Evolutionary conservation across 106 monocot species (phyloP).

Genomic region (Alisma plantagoaquatica): DNA sequence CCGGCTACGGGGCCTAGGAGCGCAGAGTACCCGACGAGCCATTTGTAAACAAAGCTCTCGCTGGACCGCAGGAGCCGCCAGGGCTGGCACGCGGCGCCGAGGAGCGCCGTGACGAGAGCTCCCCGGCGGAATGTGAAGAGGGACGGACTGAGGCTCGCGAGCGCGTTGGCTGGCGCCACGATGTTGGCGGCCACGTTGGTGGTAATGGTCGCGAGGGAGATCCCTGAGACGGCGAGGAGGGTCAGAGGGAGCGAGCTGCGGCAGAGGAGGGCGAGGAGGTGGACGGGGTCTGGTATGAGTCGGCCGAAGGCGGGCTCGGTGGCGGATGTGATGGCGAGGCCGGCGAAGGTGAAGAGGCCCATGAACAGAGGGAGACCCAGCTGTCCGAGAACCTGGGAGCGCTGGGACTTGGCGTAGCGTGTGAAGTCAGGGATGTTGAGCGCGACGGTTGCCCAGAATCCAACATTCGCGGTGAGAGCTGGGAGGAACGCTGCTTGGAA

Average conservation of each 20-base stretch:
- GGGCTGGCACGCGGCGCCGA: constrained; percentile 70
- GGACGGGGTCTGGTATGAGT: constrained; percentile 78
- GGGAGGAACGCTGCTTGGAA: constrained; percentile 85
- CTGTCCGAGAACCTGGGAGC: constrained; percentile 78
- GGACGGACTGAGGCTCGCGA: constrained; percentile 47
- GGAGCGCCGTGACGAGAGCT: constrained; percentile 55
- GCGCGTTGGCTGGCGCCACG: constrained; percentile 82
- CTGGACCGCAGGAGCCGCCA: constrained; percentile 76
- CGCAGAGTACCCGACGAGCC: constrained; percentile 87
- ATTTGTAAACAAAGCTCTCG: constrained; percentile 89
- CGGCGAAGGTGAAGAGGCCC: constrained; percentile 79
- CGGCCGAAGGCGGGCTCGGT: constrained; percentile 74
- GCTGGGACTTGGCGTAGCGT: constrained; percentile 70
- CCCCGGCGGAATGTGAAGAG: constrained; percentile 63
- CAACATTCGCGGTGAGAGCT: constrained; percentile 79
- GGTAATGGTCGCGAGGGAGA: constrained; percentile 78
- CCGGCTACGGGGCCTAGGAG: constrained; percentile 79
- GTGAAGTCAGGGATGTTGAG: constrained; percentile 95
- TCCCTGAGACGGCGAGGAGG: constrained; percentile 64
- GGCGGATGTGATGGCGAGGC: constrained; percentile 69
- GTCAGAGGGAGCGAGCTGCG: constrained; percentile 41
- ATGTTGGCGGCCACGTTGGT: constrained; percentile 96
- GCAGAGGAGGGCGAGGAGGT: constrained; percentile 54
- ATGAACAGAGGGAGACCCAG: constrained; percentile 78
- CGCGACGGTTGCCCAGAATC: constrained; percentile 93